Conservation (phyloP, 768 basidiomycete species). For the Calocybe cyanea region DNA sequence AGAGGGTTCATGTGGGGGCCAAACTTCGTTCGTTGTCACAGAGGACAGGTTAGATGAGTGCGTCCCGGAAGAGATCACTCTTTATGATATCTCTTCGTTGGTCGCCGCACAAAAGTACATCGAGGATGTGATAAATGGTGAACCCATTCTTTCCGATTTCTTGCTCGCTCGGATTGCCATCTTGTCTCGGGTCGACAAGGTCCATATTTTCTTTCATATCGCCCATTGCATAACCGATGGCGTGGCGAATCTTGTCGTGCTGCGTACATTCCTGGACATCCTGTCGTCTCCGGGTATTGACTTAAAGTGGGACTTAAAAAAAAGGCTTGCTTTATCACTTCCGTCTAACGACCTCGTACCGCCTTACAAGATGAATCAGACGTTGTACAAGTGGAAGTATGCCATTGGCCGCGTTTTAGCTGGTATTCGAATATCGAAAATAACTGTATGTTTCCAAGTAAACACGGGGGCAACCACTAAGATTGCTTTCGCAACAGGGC, state of each 20-base stretch:
- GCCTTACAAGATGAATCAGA: conserved; percentile 23
- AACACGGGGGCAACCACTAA: neutral
- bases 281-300: conserved; percentile 22
- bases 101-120: conserved; percentile 30
- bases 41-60: conserved; percentile 29
- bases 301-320: conserved; percentile 24
- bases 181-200: conserved; percentile 33
- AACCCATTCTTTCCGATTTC: conserved; percentile 37
- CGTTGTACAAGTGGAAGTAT: conserved; percentile 41
- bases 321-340: conserved; percentile 37
- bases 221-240: conserved; percentile 53
- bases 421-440: conserved; percentile 26
- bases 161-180: conserved; percentile 40
- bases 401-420: conserved; percentile 38
- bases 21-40: conserved; percentile 38
- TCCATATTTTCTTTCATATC: conserved; percentile 40
- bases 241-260: conserved; percentile 35
- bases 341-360: conserved; percentile 37
- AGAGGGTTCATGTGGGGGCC: conserved; percentile 21
- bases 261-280: conserved; percentile 42
- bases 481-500: conserved; percentile 32
- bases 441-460: conserved; percentile 26
- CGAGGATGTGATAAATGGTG: conserved; percentile 26
- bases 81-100: conserved; percentile 26
- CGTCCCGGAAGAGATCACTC: conserved; percentile 35